These are phyloP conservation scores for Pseudocercospora fijiensis DNA, from an alignment of 2,329 filamentous ascomycete species.

Conservation along the genomic window DNA sequence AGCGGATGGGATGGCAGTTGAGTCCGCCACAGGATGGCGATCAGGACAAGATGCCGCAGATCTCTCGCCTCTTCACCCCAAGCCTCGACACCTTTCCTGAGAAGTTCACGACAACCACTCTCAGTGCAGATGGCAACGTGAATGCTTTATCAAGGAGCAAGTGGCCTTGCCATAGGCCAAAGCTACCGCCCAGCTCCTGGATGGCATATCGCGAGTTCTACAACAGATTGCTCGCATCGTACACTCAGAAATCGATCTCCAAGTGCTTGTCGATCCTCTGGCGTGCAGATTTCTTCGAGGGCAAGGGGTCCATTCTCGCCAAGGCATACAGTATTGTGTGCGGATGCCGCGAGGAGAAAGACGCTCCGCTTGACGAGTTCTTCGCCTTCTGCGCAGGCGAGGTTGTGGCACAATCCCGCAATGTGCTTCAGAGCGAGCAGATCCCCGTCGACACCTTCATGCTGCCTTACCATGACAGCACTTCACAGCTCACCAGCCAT, in stretches of 20 bases:
- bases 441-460: conserved; percentile 44
- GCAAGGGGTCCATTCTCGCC: conserved; percentile 44
- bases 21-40: conserved; percentile 11
- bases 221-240: conserved; percentile 19
- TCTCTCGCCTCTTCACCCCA: conserved; percentile 13
- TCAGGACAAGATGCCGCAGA: conserved; percentile 10
- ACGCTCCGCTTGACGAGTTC: conserved; percentile 51
- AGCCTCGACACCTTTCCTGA: conserved; percentile 17
- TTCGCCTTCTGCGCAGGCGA: conserved; percentile 44
- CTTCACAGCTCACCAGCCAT: conserved; percentile 19
- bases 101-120: conserved; percentile 17
- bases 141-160: too few relatives aligned
- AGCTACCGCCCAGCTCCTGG: conserved; percentile 21
- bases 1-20: conserved; percentile 50
- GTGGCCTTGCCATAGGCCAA: too few relatives aligned
- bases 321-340: conserved; percentile 58
- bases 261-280: conserved; percentile 52
- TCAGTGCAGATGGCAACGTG: conserved; percentile 23
- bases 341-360: conserved; percentile 50
- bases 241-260: conserved; percentile 54
- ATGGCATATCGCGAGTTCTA: conserved; percentile 26
- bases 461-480: conserved; percentile 19
- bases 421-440: conserved; percentile 46
- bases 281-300: conserved; percentile 48
- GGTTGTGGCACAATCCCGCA: conserved; percentile 27